These are phyloP conservation scores for Pezicula carpinea DNA, from an alignment of 2,329 filamentous ascomycete genomes.

Conservation along the genomic window DNA sequence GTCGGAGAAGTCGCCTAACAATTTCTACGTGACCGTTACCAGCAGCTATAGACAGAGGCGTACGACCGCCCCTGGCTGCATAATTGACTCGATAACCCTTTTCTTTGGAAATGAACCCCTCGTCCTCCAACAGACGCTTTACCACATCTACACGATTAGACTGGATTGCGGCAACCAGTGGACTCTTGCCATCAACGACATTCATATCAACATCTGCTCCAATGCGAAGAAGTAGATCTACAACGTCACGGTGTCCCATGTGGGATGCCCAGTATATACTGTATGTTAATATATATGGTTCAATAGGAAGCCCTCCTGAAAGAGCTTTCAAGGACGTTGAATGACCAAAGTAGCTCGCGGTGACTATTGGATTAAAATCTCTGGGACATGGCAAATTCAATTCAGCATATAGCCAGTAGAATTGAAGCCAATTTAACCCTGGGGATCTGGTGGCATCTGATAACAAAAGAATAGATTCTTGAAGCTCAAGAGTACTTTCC, in stretches of 20 bases:
- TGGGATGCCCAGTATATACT: slow-evolving; percentile 29
- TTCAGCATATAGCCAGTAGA: slow-evolving; percentile 23
- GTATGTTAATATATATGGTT: slow-evolving; percentile 15
- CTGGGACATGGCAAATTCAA: slow-evolving; percentile 18
- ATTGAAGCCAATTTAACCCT: slow-evolving; percentile 31
- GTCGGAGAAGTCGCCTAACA: slow-evolving; percentile 22
- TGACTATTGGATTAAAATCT: slow-evolving; percentile 20
- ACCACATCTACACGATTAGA: slow-evolving; percentile 26
- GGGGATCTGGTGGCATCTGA: slow-evolving; percentile 9
- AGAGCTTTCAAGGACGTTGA: slow-evolving; percentile 14
- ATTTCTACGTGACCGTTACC: slow-evolving; percentile 28
- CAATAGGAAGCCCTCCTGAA: slow-evolving; percentile 8
- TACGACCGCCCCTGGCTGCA: slow-evolving; percentile 21
- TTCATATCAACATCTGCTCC: slow-evolving; percentile 19
- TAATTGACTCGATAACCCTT: slow-evolving; percentile 18
- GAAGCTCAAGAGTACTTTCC: background rate
- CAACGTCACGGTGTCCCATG: slow-evolving; percentile 18
- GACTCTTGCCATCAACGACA: slow-evolving; percentile 18
- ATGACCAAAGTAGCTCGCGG: slow-evolving; percentile 31
- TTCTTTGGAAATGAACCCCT: slow-evolving; percentile 6
- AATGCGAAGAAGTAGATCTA: slow-evolving; percentile 20
- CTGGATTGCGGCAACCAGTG: slow-evolving; percentile 27
- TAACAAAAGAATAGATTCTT: slow-evolving; percentile 1
- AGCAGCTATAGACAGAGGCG: slow-evolving; percentile 30
- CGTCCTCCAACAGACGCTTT: slow-evolving; percentile 20